A percentile compares a stretch with the other conserved stretches of the same genome.
phyloP scores from a whole-genome alignment of 2,329 filamentous ascomycete genomes.

The Phialophora chinensis region DNA sequence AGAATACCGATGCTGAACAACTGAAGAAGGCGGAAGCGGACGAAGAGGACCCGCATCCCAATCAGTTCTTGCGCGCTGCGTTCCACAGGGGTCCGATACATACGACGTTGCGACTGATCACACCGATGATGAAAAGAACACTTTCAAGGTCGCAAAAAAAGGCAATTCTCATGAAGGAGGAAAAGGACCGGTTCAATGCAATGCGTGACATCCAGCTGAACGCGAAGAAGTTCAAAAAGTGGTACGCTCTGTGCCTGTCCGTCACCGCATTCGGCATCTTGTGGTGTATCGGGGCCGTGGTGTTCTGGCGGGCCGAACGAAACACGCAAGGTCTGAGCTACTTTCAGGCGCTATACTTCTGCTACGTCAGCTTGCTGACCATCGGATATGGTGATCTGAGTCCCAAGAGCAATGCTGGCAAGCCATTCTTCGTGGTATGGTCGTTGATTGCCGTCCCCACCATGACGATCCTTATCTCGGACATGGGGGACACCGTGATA shows the following conservation, averaged over 20 bases:
- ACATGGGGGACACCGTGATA: conserved; percentile 84
- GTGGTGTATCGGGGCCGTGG: conserved; percentile 79
- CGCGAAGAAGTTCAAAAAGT: conserved; percentile 70
- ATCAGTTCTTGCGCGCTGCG: conserved; percentile 30
- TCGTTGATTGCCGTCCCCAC: conserved; percentile 82
- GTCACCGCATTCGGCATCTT: conserved; percentile 71
- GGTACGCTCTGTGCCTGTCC: conserved; percentile 74
- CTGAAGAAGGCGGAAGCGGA: conserved; percentile 21
- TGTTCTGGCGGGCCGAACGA: conserved; percentile 71
- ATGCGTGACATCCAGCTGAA: conserved; percentile 80
- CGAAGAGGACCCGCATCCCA: conserved; percentile 22
- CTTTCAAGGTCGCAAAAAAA: conserved; percentile 47
- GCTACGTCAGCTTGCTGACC: conserved; percentile 80
- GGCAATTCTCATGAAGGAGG: conserved; percentile 64
- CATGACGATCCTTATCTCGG: conserved; percentile 83
- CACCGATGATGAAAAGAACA: conserved; percentile 15
- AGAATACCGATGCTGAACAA: conserved; percentile 20
- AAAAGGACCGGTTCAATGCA: conserved; percentile 73
- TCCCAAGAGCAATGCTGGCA: conserved; percentile 76
- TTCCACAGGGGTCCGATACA: conserved; percentile 27
- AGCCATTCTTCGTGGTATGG: conserved; percentile 94
- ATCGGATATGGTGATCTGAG: conserved; percentile 85
- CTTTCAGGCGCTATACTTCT: conserved; percentile 83
- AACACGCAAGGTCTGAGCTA: conserved; percentile 67
- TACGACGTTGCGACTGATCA: conserved; percentile 28